Base-by-base conservation (phyloP, 225 moss, liverwort and hornwort species). In the Physcomitrium patens region DNA sequence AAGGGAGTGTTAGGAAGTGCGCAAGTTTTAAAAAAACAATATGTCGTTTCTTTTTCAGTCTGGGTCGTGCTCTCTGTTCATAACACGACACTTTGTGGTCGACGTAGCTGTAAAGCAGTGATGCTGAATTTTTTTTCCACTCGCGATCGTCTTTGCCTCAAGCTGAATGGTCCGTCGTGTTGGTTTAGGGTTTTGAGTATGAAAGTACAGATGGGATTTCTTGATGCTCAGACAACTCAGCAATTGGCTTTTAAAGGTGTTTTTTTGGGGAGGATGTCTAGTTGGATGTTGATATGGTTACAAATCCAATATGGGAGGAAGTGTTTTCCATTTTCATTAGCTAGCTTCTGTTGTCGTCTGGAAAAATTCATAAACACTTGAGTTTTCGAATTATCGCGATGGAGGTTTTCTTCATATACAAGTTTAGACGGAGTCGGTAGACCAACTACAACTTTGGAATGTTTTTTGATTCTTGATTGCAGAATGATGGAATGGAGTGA, bases 231-330 rank as follows among this genome's bases (percentile, higher is more conserved):
- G 13, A 57, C 16, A 43, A 60, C 24, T 16, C n/a, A n/a, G 16
- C 48, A 63, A 24, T 49, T 63, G 61, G 82, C 70, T 70, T 67
- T 67, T 67, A 53, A 41, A 46, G n/a, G n/a, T 4, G 45, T 49
- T 52, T 78, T 56, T 46, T 14, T 0, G 6, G n/a, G 3, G 31
- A 55, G 20, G 64, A 49, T 50, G 70, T 15, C 27, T 22, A 14
- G 42, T 54, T 20, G 8, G 3, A 10, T 26, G 1, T 19, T 16
- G 69, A 16, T 72, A 53, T 71, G 44, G 28, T 73, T 77, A 2
- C 64, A 81, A 72, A 67, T 62, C 72, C 77, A 77, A 72, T 55
- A 67, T 57, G 24, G 9, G 58, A 43, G 28, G 67, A 17, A 27
- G 26, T 5, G 50, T 53, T 8, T 12, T 5, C 23, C 9, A 17